These are phyloP conservation scores for Alternaria arborescens DNA, from an alignment of 2,329 filamentous ascomycete species.

Conservation along the genomic window DNA sequence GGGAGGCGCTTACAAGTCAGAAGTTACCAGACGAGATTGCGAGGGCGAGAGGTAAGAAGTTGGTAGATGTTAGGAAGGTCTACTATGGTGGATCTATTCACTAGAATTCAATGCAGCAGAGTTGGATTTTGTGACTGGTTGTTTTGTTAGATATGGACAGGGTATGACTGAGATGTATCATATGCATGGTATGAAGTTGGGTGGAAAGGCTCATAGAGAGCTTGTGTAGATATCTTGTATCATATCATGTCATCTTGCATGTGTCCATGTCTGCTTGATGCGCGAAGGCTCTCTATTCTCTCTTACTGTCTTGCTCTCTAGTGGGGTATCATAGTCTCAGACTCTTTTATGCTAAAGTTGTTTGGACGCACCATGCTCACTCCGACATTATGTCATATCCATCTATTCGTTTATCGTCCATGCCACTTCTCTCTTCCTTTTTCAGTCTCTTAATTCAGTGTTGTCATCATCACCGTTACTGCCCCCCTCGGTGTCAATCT, in stretches of 20 bases:
- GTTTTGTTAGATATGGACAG: conserved; percentile 1
- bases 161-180: conserved; percentile 11
- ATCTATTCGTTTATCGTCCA: neutral
- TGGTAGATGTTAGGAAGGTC: conserved; percentile 95
- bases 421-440: neutral
- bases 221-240: conserved; percentile 8
- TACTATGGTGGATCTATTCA: conserved; percentile 80
- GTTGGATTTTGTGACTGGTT: neutral
- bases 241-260: conserved; percentile 5
- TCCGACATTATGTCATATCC: neutral
- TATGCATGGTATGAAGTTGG: conserved; percentile 12
- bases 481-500: conserved; percentile 55
- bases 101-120: conserved; percentile 19
- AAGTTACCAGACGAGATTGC: conserved; percentile 89
- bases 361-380: neutral
- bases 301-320: neutral
- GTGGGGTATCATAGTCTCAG: conserved; percentile 11
- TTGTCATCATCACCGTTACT: neutral
- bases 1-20: conserved; percentile 83
- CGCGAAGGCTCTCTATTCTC: neutral
- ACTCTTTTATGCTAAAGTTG: neutral
- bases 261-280: neutral
- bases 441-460: neutral
- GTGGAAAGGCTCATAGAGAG: neutral
- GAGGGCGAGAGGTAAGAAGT: conserved; percentile 86